Evolutionary conservation across 1,139 yeast species (phyloP).

Genomic region (Groenewaldozyma auringiensis): DNA sequence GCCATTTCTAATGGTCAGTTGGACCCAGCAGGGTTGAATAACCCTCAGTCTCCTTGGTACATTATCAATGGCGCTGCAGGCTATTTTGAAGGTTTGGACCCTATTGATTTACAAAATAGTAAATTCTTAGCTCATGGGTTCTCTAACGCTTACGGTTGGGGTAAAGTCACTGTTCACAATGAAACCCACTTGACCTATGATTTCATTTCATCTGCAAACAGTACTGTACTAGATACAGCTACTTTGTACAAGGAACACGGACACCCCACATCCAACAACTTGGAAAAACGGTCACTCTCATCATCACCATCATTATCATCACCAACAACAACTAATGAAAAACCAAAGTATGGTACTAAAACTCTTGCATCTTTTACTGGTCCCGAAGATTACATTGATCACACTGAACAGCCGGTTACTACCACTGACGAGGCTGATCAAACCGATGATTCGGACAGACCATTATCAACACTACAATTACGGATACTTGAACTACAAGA

Average conservation of each 20-base stretch:
- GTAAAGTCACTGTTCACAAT: constrained; percentile 43
- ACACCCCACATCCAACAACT: background rate
- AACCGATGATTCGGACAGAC: background rate
- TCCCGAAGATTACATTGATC: background rate
- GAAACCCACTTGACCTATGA: constrained; percentile 39
- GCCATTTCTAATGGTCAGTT: constrained; percentile 20
- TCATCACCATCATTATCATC: too few relatives aligned
- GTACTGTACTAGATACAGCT: constrained; percentile 31
- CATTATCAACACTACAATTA: background rate
- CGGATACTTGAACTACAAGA: background rate
- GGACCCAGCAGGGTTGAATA: constrained; percentile 25
- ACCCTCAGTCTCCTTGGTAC: constrained; percentile 27
- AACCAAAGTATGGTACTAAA: background rate
- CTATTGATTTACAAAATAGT: constrained; percentile 8
- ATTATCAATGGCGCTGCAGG: constrained; percentile 28
- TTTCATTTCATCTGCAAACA: constrained; percentile 34
- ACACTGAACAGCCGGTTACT: background rate
- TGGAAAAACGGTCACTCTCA: too few relatives aligned
- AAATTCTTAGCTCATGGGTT: constrained; percentile 16
- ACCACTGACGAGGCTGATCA: background rate
- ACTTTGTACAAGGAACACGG: constrained; percentile 22
- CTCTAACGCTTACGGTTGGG: constrained; percentile 27
- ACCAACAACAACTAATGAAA: background rate
- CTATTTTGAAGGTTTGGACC: constrained; percentile 26
- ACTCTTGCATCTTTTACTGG: background rate